Evolutionary conservation across 192 early-diverging fungal species (phyloP), one percentile per base, ranked within the genome.

Genomic region (Gigaspora rosea): DNA sequence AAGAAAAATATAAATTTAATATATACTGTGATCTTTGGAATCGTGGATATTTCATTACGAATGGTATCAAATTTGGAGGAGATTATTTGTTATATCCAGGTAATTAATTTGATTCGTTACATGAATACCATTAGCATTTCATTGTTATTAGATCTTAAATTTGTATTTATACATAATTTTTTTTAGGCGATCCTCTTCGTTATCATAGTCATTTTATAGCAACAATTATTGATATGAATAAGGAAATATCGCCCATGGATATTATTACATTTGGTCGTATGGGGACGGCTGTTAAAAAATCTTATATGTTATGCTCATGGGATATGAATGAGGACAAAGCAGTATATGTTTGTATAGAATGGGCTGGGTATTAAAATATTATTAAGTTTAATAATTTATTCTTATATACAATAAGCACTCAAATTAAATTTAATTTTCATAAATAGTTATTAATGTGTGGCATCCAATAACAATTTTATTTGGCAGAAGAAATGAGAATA

Each of bases 21-120:
- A 80, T 94, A 10, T 97, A 87, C 82, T 80, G 81, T 51, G 81
- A 91, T 68, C 82, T 97, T 22, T 92, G 92, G 88, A 52, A 79
- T 1, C 80, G 82, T 6, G 87, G 91, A 4, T 94, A 85, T 74
- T 95, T 85, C 79, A 76, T 96, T 7, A 91, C 92, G 1, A 79
- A 84, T 16, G 94, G 92, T 33, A 83, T 89, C 70, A 95, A 95
- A 78, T 97, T 94, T 85, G 95, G 95, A 9, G 94, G 93, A 10
- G 94, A 97, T 72, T 97, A 90, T 80, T 81, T 97, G 11, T 79
- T 92, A 11, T 97, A 97, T 76, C 50, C 59, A 36, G 75, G 75
- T 66, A 66, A 76, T 6, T 66, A 15, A 64, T 33, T 0, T 64
- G 20, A 22, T 27, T 22, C 33, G 0, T 59, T 70, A 20, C 0